These are phyloP conservation scores for Alternaria atra DNA, from an alignment of 2,329 filamentous ascomycete genomes.

Conservation along the genomic window DNA sequence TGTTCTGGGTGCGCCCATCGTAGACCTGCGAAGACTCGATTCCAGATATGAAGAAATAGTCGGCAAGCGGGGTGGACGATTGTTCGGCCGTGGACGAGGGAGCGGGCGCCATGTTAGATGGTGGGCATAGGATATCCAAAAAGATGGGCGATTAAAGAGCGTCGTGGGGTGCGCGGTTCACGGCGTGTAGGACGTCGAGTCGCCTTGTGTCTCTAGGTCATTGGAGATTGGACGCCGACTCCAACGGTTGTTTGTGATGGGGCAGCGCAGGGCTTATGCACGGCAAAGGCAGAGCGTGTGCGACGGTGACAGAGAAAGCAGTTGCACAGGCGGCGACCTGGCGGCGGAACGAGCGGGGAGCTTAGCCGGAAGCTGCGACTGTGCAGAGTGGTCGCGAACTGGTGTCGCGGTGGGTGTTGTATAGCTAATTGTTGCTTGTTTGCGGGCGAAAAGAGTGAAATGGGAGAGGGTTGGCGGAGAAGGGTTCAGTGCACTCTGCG, in stretches of 20 bases:
- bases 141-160: constrained; percentile 33
- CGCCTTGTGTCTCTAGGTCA: constrained; percentile 42
- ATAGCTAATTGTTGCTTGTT: constrained; percentile 2
- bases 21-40: constrained; percentile 63
- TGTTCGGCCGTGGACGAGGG: constrained; percentile 51
- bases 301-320: constrained; percentile 36
- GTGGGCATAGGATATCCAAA: constrained; percentile 44
- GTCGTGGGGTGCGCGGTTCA: constrained; percentile 33
- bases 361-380: constrained; percentile 29
- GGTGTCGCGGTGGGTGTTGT: not conserved
- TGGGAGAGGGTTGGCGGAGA: constrained; percentile 13
- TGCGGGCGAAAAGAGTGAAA: constrained; percentile 18
- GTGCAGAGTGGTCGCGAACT: constrained; percentile 10
- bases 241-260: constrained; percentile 42
- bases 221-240: constrained; percentile 46
- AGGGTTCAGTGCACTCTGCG: constrained; percentile 17
- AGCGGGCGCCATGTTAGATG: constrained; percentile 50
- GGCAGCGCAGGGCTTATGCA: constrained; percentile 30
- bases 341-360: constrained; percentile 22
- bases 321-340: constrained; percentile 35
- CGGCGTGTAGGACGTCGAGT: constrained; percentile 37
- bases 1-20: constrained; percentile 54
- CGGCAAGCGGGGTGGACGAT: constrained; percentile 66
- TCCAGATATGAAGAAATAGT: constrained; percentile 72
- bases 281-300: constrained; percentile 33